A percentile compares a stretch with the other conserved stretches of the same genome.
phyloP scores from a whole-genome alignment of 352 stramenopile species.

The Phytophthora hibernalis region DNA sequence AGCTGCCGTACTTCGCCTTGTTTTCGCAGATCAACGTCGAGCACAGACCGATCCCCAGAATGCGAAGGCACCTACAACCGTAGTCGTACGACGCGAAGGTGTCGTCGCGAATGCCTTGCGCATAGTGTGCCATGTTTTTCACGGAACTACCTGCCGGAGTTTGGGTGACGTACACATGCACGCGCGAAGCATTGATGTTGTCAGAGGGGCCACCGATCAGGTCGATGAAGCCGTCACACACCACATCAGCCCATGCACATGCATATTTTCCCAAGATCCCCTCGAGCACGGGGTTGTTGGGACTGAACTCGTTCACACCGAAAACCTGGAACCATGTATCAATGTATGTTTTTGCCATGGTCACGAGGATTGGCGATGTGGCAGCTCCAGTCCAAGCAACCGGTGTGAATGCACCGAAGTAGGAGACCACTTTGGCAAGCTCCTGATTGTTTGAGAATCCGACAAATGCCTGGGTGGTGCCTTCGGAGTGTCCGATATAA shows the following conservation, averaged over 20 bases:
- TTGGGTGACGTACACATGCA: constrained; percentile 59
- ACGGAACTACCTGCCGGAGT: constrained; percentile 52
- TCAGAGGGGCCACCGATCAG: constrained; percentile 46
- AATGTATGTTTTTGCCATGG: constrained; percentile 44
- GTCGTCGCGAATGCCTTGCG: constrained; percentile 53
- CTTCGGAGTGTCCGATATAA: constrained; percentile 60
- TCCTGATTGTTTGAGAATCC: constrained; percentile 58
- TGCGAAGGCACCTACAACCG: constrained; percentile 41
- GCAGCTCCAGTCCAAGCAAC: constrained; percentile 45
- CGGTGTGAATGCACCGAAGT: constrained; percentile 55
- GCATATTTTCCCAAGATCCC: constrained; percentile 46
- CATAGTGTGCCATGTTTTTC: constrained; percentile 62
- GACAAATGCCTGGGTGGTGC: constrained; percentile 58
- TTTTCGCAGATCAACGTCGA: constrained; percentile 47
- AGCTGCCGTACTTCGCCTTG: constrained; percentile 48
- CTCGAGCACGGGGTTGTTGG: constrained; percentile 40
- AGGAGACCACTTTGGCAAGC: constrained; percentile 57
- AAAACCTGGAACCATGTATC: constrained; percentile 47
- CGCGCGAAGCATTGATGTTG: constrained; percentile 54
- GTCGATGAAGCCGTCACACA: constrained; percentile 55
- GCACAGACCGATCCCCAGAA: constrained; percentile 41
- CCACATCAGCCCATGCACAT: constrained; percentile 46
- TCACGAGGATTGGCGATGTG: constrained; percentile 37
- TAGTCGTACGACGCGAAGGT: constrained; percentile 62
- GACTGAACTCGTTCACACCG: constrained; percentile 49